Base-by-base conservation (phyloP, 225 moss, liverwort and hornwort genomes). In the Marchantia polymorpha region DNA sequence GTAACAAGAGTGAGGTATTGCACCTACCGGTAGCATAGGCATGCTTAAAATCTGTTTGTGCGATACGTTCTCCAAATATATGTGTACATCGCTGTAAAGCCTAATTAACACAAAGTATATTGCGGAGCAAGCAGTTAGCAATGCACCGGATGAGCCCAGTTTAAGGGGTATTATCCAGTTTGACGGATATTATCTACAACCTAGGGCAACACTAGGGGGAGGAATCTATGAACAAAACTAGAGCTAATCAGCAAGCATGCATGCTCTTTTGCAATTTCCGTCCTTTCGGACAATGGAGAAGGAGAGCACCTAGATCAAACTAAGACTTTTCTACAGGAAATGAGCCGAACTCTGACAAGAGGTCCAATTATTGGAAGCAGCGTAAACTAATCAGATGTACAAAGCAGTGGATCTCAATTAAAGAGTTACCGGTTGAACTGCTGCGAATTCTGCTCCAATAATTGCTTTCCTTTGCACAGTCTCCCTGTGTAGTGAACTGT, bases 401-500 rank as follows among this genome's bases (percentile, higher is more conserved):
- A 65, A 47, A 26, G 26, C 31, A 69, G 12, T 50, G 50, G 50
- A 50, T 27, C 10, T 53, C 73, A 13, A 26, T 20, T 64, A 14
- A 70, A 19, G 59, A 83, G 89, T 81, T 53, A 93, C 95, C 83
- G 94, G 85, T 78, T 90, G 91, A 27, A 96, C 91, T 30, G 94
- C 91, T 72, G 88, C 82, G 84, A 91, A 96, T 77, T 96, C 96
- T 31, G 92, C 87, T 53, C 83, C 83, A 77, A 94, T 94, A 7
- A 94, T 89, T 68, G 90, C 86, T 86, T 84, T 94, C 51, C 96
- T 89, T 68, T 94, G 91, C 83, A 86, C 68, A 75, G 96, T 94
- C 83, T 96, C 96, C 64, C 91, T 89, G 76, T 94, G 83, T 70
- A 96, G 80, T 48, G 96, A 87, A 81, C 94, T 96, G 78, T 92